Percentiles rank a stretch among this genome's conserved stretches.
phyloP scores from a whole-genome alignment of 805 yeast genomes.

The Pichia insulana region DNA sequence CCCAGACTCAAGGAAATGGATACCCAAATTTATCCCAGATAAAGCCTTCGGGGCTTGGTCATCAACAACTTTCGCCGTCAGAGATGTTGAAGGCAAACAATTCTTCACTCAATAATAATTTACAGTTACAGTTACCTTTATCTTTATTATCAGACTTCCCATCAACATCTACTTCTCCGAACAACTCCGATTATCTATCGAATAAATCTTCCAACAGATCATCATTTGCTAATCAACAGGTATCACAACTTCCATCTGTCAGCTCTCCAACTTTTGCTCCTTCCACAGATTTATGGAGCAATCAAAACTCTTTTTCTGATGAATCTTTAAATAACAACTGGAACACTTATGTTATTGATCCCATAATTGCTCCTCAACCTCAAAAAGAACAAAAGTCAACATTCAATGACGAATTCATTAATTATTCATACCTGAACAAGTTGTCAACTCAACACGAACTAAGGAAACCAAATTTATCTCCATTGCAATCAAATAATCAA shows the following conservation, averaged over 20 bases:
- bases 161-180: background rate
- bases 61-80: too few species aligned
- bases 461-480: background rate
- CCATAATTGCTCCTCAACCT: too few species aligned
- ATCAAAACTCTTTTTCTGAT: background rate
- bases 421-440: background rate
- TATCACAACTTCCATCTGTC: conserved; percentile 1
- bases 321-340: background rate
- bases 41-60: too few species aligned
- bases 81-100: too few species aligned
- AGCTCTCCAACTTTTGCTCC: background rate
- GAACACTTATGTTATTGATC: too few species aligned
- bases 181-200: background rate
- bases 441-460: background rate
- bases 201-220: background rate
- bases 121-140: too few species aligned
- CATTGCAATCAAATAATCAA: background rate
- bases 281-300: background rate
- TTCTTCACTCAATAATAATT: too few species aligned
- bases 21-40: too few species aligned
- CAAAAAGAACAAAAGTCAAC: too few species aligned
- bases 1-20: too few species aligned
- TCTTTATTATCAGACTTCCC: background rate
- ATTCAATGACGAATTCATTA: too few species aligned
- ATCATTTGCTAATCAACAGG: conserved; percentile 1